phyloP scores from a whole-genome alignment of 345 rosid genomes.

The Salix purpurea region DNA sequence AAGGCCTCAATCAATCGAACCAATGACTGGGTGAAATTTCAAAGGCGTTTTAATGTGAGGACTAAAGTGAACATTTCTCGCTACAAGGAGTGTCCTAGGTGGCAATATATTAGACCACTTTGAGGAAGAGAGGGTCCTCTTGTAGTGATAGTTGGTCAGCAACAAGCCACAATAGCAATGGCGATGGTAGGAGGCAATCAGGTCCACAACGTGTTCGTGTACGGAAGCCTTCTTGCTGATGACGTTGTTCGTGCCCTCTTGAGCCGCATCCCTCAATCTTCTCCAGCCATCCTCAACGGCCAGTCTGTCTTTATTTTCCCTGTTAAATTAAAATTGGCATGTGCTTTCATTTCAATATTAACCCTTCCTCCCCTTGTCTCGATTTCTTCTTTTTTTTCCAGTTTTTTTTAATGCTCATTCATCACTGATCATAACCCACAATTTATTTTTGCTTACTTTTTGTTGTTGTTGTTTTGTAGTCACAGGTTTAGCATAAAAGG shows the following conservation, averaged over 20 bases:
- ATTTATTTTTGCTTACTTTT: not conserved
- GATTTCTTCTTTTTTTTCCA: not conserved
- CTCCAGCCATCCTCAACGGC: slow-evolving; percentile 58
- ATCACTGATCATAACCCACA: not conserved
- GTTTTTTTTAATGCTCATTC: not conserved
- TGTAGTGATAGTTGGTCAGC: not conserved
- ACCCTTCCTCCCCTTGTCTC: not conserved
- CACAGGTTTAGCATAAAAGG: slow-evolving; percentile 77
- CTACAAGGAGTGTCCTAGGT: not conserved
- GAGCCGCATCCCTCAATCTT: slow-evolving; percentile 55
- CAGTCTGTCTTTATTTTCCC: slow-evolving; percentile 34
- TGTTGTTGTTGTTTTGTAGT: slow-evolving; percentile 35
- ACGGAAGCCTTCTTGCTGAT: slow-evolving; percentile 76
- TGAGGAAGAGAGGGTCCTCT: not conserved
- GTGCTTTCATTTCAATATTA: not conserved
- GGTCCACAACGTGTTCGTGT: slow-evolving; percentile 63
- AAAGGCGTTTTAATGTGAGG: not conserved
- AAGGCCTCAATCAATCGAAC: not conserved
- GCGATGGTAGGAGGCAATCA: not conserved
- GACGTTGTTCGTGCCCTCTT: slow-evolving; percentile 65
- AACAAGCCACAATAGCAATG: not conserved
- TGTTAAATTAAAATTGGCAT: not conserved
- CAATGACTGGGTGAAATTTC: not conserved
- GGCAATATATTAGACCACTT: not conserved
- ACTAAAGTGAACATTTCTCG: not conserved